Conservation (phyloP, 805 yeast species). For the Helenozyma baotianmanensis region DNA sequence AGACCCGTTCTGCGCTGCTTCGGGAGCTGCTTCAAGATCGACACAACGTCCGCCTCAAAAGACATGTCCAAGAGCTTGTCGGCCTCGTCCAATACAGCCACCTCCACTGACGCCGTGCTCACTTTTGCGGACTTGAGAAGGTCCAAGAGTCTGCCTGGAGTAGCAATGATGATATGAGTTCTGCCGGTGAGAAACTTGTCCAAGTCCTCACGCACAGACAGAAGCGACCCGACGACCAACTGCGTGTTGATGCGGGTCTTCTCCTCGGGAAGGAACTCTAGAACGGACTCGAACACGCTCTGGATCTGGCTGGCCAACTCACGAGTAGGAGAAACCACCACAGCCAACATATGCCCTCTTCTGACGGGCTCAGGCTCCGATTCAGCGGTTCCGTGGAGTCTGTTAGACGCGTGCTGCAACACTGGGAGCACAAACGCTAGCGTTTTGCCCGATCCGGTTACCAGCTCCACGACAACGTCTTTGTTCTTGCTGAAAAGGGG, state of each 20-base stretch:
- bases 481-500: conserved; percentile 80
- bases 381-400: conserved; percentile 20
- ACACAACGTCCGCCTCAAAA: conserved; percentile 63
- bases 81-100: conserved; percentile 86
- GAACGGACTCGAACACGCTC: conserved; percentile 55
- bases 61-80: conserved; percentile 80
- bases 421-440: conserved; percentile 84
- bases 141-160: conserved; percentile 87
- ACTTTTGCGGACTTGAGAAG: conserved; percentile 58
- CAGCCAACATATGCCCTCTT: conserved; percentile 65
- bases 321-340: conserved; percentile 72
- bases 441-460: conserved; percentile 98
- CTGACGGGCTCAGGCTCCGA: conserved; percentile 30
- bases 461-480: conserved; percentile 96
- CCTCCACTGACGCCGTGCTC: conserved; percentile 60
- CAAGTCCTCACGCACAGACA: conserved; percentile 66
- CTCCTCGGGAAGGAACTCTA: conserved; percentile 54
- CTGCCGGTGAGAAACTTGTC: conserved; percentile 46
- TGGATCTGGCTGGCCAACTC: conserved; percentile 70
- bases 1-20: conserved; percentile 91
- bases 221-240: conserved; percentile 59
- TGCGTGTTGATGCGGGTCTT: conserved; percentile 47
- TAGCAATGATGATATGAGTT: conserved; percentile 81
- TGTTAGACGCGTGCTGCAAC: conserved; percentile 54
- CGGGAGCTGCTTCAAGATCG: conserved; percentile 68